Evolutionary conservation across 2,329 filamentous ascomycete species (phyloP).

Genomic region (Leptographium lundbergii): DNA sequence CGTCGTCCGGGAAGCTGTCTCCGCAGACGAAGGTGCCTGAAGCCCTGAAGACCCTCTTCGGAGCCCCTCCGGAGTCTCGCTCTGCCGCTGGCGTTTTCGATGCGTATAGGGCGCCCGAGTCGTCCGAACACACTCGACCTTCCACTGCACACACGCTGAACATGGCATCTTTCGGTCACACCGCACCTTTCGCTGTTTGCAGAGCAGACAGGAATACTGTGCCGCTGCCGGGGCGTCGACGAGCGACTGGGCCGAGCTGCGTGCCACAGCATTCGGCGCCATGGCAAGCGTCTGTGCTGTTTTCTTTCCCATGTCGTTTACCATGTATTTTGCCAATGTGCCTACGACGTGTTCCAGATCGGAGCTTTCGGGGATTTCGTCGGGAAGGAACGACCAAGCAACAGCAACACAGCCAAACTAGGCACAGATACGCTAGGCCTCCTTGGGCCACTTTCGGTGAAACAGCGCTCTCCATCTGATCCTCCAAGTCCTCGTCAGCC

Average conservation of each 20-base stretch:
- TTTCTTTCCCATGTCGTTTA: background rate
- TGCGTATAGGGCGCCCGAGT: conserved; percentile 29
- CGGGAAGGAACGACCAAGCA: background rate
- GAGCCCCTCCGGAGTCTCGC: background rate
- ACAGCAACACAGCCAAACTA: background rate
- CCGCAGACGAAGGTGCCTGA: too few relatives aligned
- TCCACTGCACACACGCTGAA: conserved; percentile 24
- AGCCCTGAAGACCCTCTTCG: background rate
- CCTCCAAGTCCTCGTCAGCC: background rate
- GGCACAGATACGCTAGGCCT: background rate
- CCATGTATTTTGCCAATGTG: too few relatives aligned
- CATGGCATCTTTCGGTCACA: conserved; percentile 34
- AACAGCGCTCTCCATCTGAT: background rate
- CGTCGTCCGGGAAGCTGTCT: too few relatives aligned
- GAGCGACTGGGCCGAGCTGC: background rate
- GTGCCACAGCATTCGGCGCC: background rate
- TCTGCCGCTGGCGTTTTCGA: conserved; percentile 26
- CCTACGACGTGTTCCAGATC: too few relatives aligned
- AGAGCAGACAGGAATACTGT: conserved; percentile 34
- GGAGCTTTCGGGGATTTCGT: background rate
- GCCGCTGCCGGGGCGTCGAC: background rate
- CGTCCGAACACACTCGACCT: conserved; percentile 20
- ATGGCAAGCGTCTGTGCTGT: background rate
- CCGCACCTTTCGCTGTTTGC: conserved; percentile 38
- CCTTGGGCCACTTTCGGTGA: background rate